Base-by-base conservation (phyloP, 306 rosid species). In the Mimosa bimucronata region DNA sequence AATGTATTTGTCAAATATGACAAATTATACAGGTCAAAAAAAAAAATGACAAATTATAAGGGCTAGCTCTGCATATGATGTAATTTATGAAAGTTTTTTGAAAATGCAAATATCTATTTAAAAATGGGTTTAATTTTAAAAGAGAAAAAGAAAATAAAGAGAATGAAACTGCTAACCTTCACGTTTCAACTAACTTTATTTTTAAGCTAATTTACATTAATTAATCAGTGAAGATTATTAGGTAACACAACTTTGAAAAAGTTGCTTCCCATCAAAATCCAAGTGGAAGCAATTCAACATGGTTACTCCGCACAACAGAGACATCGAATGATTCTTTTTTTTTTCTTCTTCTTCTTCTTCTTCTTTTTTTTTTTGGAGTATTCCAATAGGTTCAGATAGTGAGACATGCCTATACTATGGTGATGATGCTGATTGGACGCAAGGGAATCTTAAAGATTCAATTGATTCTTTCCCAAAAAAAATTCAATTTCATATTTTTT, bases 361-460 rank as follows among this genome's bases (percentile, higher is more conserved):
- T n/a, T 7, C 6, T 48, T 48, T 1, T 5, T 48, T 48, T 48
- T 48, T 21, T 34, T 19, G 7, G 44, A 61, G 60, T 30, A 18
- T 74, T 75, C 61, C 78, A 79, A 48, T 75, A 40, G 30, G 44
- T 28, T 52, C 25, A 55, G 46, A 46, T 26, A n/a, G 9, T 61
- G 60, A 66, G 81, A 25, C 76, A 61, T 62, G 1, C 41, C 81
- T 44, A 28, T 75, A 13, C 16, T 23, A 72, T 80, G 79, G 52
- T 80, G 69, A 48, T 66, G 79, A 80, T 11, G 37, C 66, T 79
- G 79, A 71, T 71, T 6, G 79, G 68, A 77, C 50, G 68, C 64
- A 40, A 9, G 52, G 76, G 79, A 84, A 62, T 76, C 76, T 84
- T 80, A 6, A 55, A 34, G 79, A 80, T 84, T 76, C 84, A 72